Conservation (phyloP, 139 green algal genomes). For the Nannochloris sp. region DNA sequence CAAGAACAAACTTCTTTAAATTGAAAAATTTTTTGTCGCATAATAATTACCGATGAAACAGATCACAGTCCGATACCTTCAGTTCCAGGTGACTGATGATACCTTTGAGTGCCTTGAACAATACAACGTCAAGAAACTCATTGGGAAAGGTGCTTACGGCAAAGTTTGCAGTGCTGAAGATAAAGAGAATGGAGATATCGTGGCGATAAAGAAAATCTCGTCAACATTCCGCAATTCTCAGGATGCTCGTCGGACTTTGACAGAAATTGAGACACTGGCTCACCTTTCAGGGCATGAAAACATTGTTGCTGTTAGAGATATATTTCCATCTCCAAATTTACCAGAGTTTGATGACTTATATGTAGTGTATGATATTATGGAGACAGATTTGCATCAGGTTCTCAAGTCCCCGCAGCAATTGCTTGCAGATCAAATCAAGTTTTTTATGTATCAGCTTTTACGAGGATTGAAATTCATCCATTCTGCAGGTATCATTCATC, state of each 20-base stretch:
- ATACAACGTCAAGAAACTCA: constrained; percentile 32
- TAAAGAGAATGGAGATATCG: constrained; percentile 56
- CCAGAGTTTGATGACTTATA: constrained; percentile 10
- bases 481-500: constrained; percentile 26
- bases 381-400: constrained; percentile 99
- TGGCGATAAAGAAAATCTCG: constrained; percentile 95
- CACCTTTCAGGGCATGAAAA: constrained; percentile 73
- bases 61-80: constrained; percentile 18
- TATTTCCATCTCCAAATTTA: constrained; percentile 34
- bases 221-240: constrained; percentile 79
- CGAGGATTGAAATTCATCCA: constrained; percentile 22
- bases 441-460: constrained; percentile 95
- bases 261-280: constrained; percentile 90
- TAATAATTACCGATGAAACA: constrained; percentile 9
- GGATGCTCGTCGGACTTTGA: constrained; percentile 82
- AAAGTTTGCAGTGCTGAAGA: constrained; percentile 88
- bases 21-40: background rate
- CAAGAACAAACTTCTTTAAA: background rate
- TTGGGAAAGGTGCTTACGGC: constrained; percentile 96
- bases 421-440: constrained; percentile 91
- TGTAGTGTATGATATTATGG: constrained; percentile 83
- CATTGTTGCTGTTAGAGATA: constrained; percentile 68
- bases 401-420: constrained; percentile 88
- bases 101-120: constrained; percentile 16
- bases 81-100: constrained; percentile 16